Conservation (phyloP, 345 rosid species). For the Luvunga scandens region DNA sequence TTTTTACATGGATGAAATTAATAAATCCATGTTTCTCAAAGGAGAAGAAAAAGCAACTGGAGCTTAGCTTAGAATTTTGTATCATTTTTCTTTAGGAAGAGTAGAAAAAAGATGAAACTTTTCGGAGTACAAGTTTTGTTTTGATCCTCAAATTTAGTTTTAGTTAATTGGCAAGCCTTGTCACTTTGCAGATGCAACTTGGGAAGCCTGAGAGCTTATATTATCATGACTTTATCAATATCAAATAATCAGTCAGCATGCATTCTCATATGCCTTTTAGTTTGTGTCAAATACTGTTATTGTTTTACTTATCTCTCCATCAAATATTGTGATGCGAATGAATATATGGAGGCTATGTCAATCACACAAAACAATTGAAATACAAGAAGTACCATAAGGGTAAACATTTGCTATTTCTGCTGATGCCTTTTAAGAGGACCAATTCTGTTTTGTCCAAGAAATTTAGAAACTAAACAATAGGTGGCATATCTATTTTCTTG, state of each 20-base stretch:
- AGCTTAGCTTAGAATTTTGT: neutral
- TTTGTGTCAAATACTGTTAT: no score
- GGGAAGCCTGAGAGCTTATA: no score
- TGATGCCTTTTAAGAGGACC: neutral
- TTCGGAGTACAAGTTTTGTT: neutral
- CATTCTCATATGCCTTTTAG: no score
- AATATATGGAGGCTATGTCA: neutral
- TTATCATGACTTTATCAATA: no score
- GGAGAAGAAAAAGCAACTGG: neutral
- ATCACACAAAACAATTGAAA: neutral
- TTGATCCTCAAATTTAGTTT: neutral
- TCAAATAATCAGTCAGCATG: no score
- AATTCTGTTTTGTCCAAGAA: neutral
- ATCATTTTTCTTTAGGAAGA: neutral
- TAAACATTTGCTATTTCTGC: neutral
- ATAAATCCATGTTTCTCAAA: neutral
- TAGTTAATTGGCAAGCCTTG: no score
- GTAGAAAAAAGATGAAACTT: neutral
- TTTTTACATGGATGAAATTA: conserved; percentile 1
- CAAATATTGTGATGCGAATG: neutral
- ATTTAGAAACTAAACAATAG: neutral
- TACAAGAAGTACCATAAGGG: neutral
- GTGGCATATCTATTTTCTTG: neutral
- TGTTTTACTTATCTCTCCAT: no score
- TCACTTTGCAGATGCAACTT: no score